These are phyloP conservation scores for Goffeauzyma gilvescens DNA, from an alignment of 768 basidiomycete species.

Conservation along the genomic window DNA sequence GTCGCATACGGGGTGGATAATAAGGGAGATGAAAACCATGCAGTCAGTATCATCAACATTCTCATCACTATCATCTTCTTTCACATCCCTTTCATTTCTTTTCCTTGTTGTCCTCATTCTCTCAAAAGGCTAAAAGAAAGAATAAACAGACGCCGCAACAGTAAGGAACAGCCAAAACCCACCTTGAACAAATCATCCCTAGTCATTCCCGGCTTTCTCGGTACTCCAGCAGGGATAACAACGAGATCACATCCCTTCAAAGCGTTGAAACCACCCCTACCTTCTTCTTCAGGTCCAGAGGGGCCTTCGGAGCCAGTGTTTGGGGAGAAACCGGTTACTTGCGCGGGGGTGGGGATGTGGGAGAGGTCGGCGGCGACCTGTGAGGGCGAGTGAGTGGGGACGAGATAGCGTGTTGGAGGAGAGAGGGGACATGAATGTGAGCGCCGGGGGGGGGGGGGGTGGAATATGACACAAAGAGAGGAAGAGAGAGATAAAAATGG, in stretches of 20 bases:
- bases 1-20: neutral
- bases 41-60: no score
- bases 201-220: constrained; percentile 49
- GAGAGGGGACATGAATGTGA: neutral
- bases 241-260: constrained; percentile 74
- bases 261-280: constrained; percentile 54
- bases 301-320: constrained; percentile 32
- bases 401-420: neutral
- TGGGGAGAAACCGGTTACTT: constrained; percentile 39
- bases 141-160: no score
- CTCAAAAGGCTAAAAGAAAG: no score
- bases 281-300: constrained; percentile 34
- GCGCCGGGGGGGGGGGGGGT: no score
- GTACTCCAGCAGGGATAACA: constrained; percentile 90
- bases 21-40: neutral
- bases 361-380: constrained; percentile 78
- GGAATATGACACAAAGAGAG: no score
- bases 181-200: constrained; percentile 95
- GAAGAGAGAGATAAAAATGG: no score
- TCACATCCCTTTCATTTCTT: no score
- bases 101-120: no score
- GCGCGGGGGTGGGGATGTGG: constrained; percentile 72
- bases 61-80: no score
- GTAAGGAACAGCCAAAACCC: constrained; percentile 12
- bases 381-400: neutral